Base-by-base conservation (phyloP, 1,284 basidiomycete genomes). In the Austroboletus novae-zelandiae region DNA sequence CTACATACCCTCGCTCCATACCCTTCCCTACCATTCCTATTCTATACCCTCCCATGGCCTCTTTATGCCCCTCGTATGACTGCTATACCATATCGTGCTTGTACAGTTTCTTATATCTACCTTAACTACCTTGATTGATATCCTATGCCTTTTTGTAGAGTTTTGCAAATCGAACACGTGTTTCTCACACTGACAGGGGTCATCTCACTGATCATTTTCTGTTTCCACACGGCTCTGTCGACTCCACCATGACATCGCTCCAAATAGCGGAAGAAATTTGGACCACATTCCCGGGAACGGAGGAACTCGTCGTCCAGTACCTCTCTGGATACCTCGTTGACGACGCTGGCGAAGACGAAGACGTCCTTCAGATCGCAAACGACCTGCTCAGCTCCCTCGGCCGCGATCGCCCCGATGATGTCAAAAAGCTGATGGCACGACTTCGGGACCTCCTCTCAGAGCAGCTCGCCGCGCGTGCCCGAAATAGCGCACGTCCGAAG, bases 251-350 rank as follows among this genome's bases (percentile, higher is more conserved):
- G 60, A 54, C 62, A 43, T 61, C 60, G 42, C 61, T 65, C 32
- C 51, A 61, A 40, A 63, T 61, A 40, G 60, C 60, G 4, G 88
- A 89, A 61, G 83, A 91, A 64, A 91, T 94, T 55, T 82, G 91
- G 35, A 74, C 77, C 29, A 79, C 77, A 30, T 84, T 98, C 54
- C 92, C 94, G 4, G 85, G 84, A n/a, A 89, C 93, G 3, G 94
- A 98, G 68, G 92, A 96, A 62, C 84, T 95, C 51, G 84, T 98
- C 57, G 87, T 98, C 17, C 88, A 94, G 57, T 98, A 98, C 68
- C 84, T 98, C 43, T 80, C 91, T 20, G 94, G 94, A 34, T 94
- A 92, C 65, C 82, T 98, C 45, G 82, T 94, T 50, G 95, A 98
- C 65, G 94, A 96, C 68, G 93, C 93, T 30, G 89, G 91, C 43